These are phyloP conservation scores for Hypomyces rosellus DNA, from an alignment of 2,329 filamentous ascomycete species.

Conservation along the genomic window DNA sequence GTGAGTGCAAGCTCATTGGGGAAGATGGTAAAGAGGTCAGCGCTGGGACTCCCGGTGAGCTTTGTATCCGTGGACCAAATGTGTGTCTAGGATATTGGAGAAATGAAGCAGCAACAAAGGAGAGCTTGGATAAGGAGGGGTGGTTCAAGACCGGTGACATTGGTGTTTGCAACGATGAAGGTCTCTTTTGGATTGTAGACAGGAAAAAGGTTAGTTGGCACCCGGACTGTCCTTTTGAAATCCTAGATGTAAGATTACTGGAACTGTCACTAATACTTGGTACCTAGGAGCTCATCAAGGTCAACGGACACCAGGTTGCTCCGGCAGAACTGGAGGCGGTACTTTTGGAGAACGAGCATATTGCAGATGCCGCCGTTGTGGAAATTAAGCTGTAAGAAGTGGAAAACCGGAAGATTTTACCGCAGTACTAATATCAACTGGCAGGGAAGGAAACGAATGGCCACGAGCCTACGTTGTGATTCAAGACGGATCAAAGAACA, in stretches of 20 bases:
- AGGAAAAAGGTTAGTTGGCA: conserved; percentile 38
- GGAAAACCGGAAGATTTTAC: too few relatives aligned
- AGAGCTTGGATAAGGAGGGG: conserved; percentile 43
- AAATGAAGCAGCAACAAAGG: conserved; percentile 47
- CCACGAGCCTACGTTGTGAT: conserved; percentile 47
- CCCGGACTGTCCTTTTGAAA: not conserved
- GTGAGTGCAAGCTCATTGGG: conserved; percentile 46
- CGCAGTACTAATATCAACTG: not conserved
- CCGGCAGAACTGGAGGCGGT: conserved; percentile 52
- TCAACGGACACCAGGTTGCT: conserved; percentile 54
- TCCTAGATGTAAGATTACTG: too few relatives aligned
- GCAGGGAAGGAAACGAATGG: conserved; percentile 41
- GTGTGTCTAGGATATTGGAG: conserved; percentile 54
- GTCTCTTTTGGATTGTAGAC: conserved; percentile 39
- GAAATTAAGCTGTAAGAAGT: conserved; percentile 40
- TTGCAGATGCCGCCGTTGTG: conserved; percentile 50
- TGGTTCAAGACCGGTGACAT: conserved; percentile 57
- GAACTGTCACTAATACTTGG: not conserved
- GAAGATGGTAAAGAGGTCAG: conserved; percentile 45
- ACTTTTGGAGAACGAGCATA: conserved; percentile 42
- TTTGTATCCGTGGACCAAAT: conserved; percentile 49
- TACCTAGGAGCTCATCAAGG: conserved; percentile 50
- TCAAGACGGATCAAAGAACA: conserved; percentile 38
- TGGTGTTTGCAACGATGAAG: conserved; percentile 40
- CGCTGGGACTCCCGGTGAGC: conserved; percentile 44